These are phyloP conservation scores for Apophysomyces variabilis DNA, from an alignment of 371 early-diverging fungal species.

Conservation along the genomic window DNA sequence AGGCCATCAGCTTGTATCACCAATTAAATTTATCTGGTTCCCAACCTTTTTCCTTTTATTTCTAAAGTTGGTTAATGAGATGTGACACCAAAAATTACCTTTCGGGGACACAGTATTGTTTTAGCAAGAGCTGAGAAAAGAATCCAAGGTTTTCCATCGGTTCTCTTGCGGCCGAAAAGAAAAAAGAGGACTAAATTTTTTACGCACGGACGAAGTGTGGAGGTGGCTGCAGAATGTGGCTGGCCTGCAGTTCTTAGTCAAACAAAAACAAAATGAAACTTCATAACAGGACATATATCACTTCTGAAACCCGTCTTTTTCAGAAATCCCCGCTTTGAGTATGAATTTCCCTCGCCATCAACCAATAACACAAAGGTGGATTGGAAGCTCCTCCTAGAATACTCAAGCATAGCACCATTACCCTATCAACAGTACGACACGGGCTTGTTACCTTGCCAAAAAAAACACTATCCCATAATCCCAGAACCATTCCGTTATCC, in stretches of 20 bases:
- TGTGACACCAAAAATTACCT: not conserved
- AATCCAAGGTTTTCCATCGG: not conserved
- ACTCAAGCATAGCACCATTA: too few relatives aligned
- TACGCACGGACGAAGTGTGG: conserved; percentile 1
- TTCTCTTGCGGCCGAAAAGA: not conserved
- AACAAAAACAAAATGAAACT: not conserved
- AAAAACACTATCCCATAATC: too few relatives aligned
- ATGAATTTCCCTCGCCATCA: too few relatives aligned
- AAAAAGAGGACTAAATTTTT: not conserved
- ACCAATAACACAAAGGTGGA: too few relatives aligned
- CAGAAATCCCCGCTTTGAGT: too few relatives aligned
- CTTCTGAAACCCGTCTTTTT: too few relatives aligned
- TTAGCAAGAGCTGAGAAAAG: not conserved
- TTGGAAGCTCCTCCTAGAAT: too few relatives aligned
- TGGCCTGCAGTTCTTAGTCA: not conserved
- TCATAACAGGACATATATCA: not conserved
- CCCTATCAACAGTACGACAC: too few relatives aligned
- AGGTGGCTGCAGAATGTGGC: conserved; percentile 9
- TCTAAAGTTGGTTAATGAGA: not conserved
- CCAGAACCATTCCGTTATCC: too few relatives aligned
- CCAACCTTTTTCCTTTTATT: not conserved
- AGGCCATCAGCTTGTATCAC: not conserved
- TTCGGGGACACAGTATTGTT: not conserved
- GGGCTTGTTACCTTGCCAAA: too few relatives aligned
- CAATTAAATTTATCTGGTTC: conserved; percentile 5